Conservation (phyloP, 2,329 filamentous ascomycete genomes). For the Xenoacremonium recifei region DNA sequence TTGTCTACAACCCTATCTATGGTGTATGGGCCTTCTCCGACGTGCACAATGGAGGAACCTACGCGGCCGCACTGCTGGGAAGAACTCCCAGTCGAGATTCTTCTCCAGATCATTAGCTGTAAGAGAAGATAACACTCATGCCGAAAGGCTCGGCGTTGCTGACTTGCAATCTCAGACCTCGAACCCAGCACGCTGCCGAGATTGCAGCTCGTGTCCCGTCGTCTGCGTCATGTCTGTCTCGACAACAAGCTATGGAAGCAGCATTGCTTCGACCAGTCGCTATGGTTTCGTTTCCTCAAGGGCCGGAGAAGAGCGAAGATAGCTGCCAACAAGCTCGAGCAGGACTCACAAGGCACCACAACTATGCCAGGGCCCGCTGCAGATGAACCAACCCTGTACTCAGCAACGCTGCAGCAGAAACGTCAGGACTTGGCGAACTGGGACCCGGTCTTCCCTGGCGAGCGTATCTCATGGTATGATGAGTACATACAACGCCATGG, state of each 20-base stretch:
- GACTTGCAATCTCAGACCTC: constrained; percentile 30
- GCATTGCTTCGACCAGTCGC: constrained; percentile 70
- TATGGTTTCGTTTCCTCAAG: constrained; percentile 64
- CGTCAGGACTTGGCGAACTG: constrained; percentile 69
- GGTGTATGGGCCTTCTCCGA: neutral
- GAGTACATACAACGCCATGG: constrained; percentile 85
- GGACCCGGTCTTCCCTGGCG: constrained; percentile 73
- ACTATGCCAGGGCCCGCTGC: neutral
- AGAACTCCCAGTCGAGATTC: constrained; percentile 61
- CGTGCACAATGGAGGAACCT: constrained; percentile 27
- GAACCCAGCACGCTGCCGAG: constrained; percentile 49
- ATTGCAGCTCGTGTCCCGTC: constrained; percentile 68
- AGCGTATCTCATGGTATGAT: constrained; percentile 79
- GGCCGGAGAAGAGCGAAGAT: constrained; percentile 37
- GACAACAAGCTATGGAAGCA: constrained; percentile 76
- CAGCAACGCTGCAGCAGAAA: constrained; percentile 17
- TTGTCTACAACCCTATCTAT: no score
- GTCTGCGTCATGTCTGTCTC: constrained; percentile 64
- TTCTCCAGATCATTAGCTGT: constrained; percentile 63
- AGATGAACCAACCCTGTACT: neutral
- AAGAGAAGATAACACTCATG: constrained; percentile 29
- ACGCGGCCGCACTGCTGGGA: constrained; percentile 33
- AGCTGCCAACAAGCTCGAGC: constrained; percentile 31
- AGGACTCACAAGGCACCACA: no score
- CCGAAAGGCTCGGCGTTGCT: constrained; percentile 7